These are phyloP conservation scores for Apophysomyces ossiformis DNA, from an alignment of 371 early-diverging fungal species.

Conservation along the genomic window DNA sequence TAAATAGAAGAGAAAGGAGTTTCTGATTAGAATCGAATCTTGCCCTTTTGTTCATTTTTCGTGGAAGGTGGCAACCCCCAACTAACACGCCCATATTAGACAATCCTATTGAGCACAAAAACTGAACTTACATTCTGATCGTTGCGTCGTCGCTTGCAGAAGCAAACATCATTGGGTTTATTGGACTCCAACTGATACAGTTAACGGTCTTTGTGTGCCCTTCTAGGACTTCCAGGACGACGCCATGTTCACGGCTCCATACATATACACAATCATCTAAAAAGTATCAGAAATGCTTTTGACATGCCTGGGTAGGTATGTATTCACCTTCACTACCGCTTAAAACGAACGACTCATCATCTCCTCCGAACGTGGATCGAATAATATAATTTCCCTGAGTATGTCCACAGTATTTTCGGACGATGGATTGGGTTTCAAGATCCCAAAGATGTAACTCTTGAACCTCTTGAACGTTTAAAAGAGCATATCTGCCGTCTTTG, in stretches of 20 bases:
- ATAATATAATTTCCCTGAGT: conserved; percentile 88
- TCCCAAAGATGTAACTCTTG: conserved; percentile 91
- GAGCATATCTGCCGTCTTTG: conserved; percentile 70
- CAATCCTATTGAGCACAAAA: not conserved
- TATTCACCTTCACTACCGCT: conserved; percentile 88
- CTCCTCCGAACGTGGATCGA: conserved; percentile 92
- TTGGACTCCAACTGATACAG: conserved; percentile 83
- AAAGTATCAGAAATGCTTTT: not conserved
- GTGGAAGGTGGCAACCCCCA: not conserved
- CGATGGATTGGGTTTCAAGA: conserved; percentile 65
- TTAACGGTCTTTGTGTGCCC: conserved; percentile 90
- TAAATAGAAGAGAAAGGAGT: not conserved
- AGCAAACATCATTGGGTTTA: conserved; percentile 74
- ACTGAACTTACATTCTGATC: conserved; percentile 80
- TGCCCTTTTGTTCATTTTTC: not conserved
- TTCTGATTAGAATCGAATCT: conserved; percentile 3
- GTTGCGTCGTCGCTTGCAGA: conserved; percentile 94
- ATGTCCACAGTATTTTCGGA: conserved; percentile 82
- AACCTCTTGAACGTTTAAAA: conserved; percentile 69
- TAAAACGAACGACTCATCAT: conserved; percentile 78
- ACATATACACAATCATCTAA: conserved; percentile 83
- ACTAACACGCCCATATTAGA: not conserved
- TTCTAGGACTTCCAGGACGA: conserved; percentile 72
- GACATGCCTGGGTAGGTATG: not conserved
- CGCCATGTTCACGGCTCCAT: conserved; percentile 87